phyloP scores from a whole-genome alignment of 768 basidiomycete genomes.

The Pisolithus microcarpus region DNA sequence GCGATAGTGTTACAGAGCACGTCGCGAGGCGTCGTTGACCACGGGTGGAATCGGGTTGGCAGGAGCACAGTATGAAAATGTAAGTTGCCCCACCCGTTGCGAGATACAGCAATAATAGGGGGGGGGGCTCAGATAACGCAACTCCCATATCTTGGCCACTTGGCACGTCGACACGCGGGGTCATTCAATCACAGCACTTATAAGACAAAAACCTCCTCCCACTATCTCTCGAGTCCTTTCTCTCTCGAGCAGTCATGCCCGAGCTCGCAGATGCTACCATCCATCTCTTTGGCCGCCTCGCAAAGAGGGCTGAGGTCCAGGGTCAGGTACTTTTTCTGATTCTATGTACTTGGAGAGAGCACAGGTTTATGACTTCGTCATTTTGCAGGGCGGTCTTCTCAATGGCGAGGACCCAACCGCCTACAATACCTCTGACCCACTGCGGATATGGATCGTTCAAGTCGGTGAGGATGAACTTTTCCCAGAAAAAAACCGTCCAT shows the following conservation, averaged over 20 bases:
- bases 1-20: too few relatives aligned
- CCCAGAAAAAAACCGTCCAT: background rate
- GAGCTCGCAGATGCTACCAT: slow-evolving; percentile 44
- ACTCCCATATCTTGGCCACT: too few relatives aligned
- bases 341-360: background rate
- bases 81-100: too few relatives aligned
- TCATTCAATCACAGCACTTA: too few relatives aligned
- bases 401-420: slow-evolving; percentile 64
- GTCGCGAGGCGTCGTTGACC: too few relatives aligned
- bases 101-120: too few relatives aligned
- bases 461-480: slow-evolving; percentile 39
- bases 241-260: slow-evolving; percentile 16
- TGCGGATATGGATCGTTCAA: slow-evolving; percentile 73
- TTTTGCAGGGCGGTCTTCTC: slow-evolving; percentile 62
- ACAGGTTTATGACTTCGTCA: background rate
- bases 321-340: slow-evolving; percentile 19
- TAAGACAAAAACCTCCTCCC: too few relatives aligned
- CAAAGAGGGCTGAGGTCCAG: slow-evolving; percentile 14
- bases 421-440: slow-evolving; percentile 60
- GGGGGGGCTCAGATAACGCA: too few relatives aligned
- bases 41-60: too few relatives aligned
- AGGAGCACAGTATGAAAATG: too few relatives aligned
- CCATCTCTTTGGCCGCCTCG: slow-evolving; percentile 7
- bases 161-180: too few relatives aligned
- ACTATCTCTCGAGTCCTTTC: background rate